Percentiles rank a stretch among this genome's conserved stretches.
Evolutionary conservation across 768 basidiomycete species (phyloP).

Genomic region (Naganishia randhawae): DNA sequence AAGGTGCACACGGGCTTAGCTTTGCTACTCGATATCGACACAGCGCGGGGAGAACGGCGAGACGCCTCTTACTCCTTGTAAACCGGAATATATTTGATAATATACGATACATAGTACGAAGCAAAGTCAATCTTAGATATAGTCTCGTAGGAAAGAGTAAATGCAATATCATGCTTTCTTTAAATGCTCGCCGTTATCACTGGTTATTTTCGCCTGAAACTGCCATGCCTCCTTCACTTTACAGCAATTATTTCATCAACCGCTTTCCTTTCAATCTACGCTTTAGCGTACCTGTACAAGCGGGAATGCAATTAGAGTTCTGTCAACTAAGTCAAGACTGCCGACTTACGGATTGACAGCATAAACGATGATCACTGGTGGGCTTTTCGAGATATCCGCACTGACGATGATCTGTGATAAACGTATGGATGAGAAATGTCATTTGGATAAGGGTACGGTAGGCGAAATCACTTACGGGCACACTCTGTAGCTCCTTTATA

Average conservation of each 20-base stretch:
- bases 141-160: too few relatives aligned
- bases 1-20: too few relatives aligned
- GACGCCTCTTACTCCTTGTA: too few relatives aligned
- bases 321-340: neutral
- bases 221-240: neutral
- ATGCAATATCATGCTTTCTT: neutral
- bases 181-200: neutral
- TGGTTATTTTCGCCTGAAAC: neutral
- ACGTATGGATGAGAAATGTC: neutral
- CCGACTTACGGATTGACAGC: constrained; percentile 69
- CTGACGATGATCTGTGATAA: constrained; percentile 79
- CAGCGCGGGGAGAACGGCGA: too few relatives aligned
- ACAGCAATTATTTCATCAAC: too few relatives aligned
- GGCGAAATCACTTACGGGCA: constrained; percentile 64
- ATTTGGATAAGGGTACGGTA: neutral
- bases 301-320: neutral
- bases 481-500: constrained; percentile 85
- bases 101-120: too few relatives aligned
- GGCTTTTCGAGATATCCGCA: constrained; percentile 90
- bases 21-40: too few relatives aligned
- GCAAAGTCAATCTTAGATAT: too few relatives aligned
- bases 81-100: too few relatives aligned
- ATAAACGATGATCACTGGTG: constrained; percentile 92
- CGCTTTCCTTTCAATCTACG: neutral
- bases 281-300: neutral